Conservation (phyloP, 202 grass and related monocot species). For the Cymbopogon flexuosus region DNA sequence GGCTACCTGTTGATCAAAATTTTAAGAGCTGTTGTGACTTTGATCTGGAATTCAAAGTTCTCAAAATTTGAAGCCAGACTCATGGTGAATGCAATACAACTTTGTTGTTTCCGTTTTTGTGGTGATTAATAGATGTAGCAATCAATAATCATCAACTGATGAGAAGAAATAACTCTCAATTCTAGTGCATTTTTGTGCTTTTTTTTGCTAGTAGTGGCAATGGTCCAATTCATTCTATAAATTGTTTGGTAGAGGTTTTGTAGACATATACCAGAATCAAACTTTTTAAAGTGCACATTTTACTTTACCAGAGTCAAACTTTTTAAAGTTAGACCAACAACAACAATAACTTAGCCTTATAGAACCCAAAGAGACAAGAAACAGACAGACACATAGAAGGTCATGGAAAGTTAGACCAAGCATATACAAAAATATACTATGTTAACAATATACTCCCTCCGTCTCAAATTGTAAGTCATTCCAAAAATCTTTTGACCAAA, state of each 20-base stretch:
- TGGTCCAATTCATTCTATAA: background rate
- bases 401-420: too few species aligned
- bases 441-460: too few species aligned
- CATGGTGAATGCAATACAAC: background rate
- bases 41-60: constrained; percentile 8
- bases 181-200: background rate
- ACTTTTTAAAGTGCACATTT: background rate
- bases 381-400: too few species aligned
- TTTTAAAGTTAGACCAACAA: background rate
- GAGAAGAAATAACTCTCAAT: constrained; percentile 3
- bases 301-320: background rate
- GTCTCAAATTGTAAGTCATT: too few species aligned
- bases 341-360: too few species aligned
- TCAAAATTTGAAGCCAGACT: background rate
- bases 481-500: too few species aligned
- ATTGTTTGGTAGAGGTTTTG: constrained; percentile 19
- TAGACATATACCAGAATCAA: background rate
- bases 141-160: constrained; percentile 5
- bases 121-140: constrained; percentile 13
- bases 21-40: constrained; percentile 12
- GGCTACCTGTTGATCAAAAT: background rate
- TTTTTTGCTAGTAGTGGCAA: background rate
- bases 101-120: constrained; percentile 10
- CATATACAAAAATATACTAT: too few species aligned
- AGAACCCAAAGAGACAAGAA: too few species aligned